These are phyloP conservation scores for Tulasnella sp. DNA, from an alignment of 768 basidiomycete species.

Conservation along the genomic window DNA sequence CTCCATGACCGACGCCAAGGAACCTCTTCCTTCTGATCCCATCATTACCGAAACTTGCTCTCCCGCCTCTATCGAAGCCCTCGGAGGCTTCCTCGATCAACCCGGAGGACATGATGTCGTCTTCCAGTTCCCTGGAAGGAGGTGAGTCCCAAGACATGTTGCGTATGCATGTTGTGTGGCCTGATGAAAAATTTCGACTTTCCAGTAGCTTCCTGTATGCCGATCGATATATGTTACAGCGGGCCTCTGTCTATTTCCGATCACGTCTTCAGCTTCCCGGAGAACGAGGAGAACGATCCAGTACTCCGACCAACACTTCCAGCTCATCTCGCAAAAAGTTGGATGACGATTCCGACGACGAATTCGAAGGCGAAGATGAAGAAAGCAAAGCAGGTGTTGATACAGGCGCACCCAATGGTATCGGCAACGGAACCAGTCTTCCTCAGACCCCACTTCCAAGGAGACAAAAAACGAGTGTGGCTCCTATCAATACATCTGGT, in stretches of 20 bases:
- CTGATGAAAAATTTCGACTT: no score
- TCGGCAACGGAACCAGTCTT: no score
- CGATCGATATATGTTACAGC: constrained; percentile 11
- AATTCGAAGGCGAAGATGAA: constrained; percentile 1
- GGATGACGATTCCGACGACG: constrained; percentile 9
- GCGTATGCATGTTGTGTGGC: no score
- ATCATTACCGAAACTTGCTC: constrained; percentile 12
- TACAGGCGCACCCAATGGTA: no score
- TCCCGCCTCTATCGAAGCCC: constrained; percentile 6
- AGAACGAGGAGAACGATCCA: no score
- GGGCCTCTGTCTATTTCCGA: constrained; percentile 1
- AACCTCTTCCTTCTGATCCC: background rate
- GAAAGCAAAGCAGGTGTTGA: no score
- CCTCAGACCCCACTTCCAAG: no score
- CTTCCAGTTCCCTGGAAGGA: constrained; percentile 11
- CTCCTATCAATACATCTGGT: no score
- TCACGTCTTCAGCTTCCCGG: background rate
- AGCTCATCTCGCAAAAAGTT: background rate
- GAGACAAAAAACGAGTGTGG: no score
- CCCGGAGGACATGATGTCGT: constrained; percentile 14
- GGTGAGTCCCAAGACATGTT: no score
- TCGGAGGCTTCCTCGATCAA: constrained; percentile 10
- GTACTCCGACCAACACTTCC: background rate
- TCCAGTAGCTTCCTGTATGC: constrained; percentile 14
- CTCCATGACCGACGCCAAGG: background rate